Conservation (phyloP, 2,329 filamentous ascomycete species). For the Cercospora sp. region DNA sequence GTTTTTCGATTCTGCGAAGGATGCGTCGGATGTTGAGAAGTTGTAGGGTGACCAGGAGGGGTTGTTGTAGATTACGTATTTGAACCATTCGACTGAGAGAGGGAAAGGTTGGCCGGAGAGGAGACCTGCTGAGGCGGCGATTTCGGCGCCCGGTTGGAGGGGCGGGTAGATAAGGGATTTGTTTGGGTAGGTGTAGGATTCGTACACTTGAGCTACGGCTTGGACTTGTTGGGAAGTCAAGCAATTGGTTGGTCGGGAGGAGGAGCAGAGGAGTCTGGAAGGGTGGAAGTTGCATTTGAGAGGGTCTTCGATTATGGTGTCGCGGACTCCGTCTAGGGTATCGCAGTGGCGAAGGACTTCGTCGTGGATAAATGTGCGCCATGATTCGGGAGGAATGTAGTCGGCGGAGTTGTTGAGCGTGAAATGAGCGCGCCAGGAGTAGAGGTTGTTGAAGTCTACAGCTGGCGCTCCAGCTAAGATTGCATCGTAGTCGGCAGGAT, state of each 20-base stretch:
- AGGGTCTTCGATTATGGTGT: constrained; percentile 51
- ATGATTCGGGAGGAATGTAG: constrained; percentile 33
- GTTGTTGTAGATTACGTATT: constrained; percentile 50
- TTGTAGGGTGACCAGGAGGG: constrained; percentile 42
- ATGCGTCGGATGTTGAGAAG: constrained; percentile 43
- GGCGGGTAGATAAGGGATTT: constrained; percentile 23
- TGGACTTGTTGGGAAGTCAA: not conserved
- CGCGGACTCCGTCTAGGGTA: constrained; percentile 47
- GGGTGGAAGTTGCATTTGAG: constrained; percentile 47
- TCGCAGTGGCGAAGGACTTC: constrained; percentile 53
- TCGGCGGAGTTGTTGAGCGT: not conserved
- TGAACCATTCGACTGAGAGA: constrained; percentile 52
- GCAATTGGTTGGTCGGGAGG: not conserved
- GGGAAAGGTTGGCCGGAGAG: constrained; percentile 47
- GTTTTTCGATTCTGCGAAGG: constrained; percentile 38
- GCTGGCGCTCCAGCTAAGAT: constrained; percentile 52
- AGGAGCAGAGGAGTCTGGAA: constrained; percentile 40
- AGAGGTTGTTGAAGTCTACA: constrained; percentile 44
- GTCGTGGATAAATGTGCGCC: constrained; percentile 43
- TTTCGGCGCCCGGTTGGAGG: constrained; percentile 36
- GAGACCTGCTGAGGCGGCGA: constrained; percentile 42
- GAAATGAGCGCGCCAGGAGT: not conserved
- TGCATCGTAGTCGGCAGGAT: constrained; percentile 58
- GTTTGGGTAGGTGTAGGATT: constrained; percentile 1
- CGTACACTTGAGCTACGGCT: not conserved